Base-by-base conservation (phyloP, 2,329 filamentous ascomycete species). In the Apiospora rasikravindrae region DNA sequence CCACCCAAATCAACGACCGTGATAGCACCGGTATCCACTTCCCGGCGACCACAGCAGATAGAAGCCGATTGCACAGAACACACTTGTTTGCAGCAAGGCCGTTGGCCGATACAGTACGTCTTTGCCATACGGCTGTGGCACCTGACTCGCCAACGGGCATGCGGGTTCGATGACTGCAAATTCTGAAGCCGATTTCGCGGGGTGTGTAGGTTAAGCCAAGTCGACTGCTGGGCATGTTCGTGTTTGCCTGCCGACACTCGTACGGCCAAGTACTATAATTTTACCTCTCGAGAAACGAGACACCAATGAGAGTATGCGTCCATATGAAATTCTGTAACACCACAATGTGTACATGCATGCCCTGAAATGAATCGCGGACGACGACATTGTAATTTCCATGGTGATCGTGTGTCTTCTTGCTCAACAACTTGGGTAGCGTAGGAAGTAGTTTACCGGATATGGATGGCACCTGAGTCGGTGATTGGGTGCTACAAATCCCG, bases 401-500 rank as follows among this genome's bases (percentile, higher is more conserved):
- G 26, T 24, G 45, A 2, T 29, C 5, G 16, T 4, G 24, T 4
- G 4, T 57, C 51, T 19, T 16, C 2, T 33, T 57, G 51, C 14
- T 16, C 51, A 22, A 16, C 51, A 16, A 19, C 26, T 47, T 2
- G 24, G 26, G 51, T 33, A 8, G 51, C 16, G 14, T 19, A 37
- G 53, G 53, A 37, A 37, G 53, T 37, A 4, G 53, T n/a, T 64
- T 64, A 14, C 57, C 57, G 57, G 22, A 40, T 40, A n/a, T 64
- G 57, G 57, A 64, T 7, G 29, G 33, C 29, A 6, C 57, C 29
- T 24, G 33, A n/a, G 10, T 64, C 22, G 57, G 40, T 64, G 57
- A 64, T 64, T 64, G 57, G 57, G 57, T 64, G 57, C 19, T 37
- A 64, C 57, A 40, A 24, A 64, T 37, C 19, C 33, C 57, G 57